Conservation (phyloP, 2,329 filamentous ascomycete genomes). For the Phaeophleospora eucalypticola region DNA sequence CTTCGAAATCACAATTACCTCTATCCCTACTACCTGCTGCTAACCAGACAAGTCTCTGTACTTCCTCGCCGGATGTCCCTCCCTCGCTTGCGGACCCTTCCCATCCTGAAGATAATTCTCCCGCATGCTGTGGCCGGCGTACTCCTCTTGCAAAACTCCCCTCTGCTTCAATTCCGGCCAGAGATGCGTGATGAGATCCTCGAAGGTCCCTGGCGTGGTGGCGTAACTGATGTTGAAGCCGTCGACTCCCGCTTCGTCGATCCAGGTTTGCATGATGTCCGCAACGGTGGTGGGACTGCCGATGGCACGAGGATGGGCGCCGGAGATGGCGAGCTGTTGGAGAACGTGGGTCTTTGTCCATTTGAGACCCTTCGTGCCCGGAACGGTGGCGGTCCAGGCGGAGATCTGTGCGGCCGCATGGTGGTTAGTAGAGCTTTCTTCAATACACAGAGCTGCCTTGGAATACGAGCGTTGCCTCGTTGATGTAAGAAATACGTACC, state of each 20-base stretch:
- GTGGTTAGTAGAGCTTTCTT: neutral
- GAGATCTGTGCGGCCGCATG: conserved; percentile 5
- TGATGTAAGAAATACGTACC: conserved; percentile 3
- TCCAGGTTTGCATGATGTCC: conserved; percentile 45
- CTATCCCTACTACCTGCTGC: too few species aligned
- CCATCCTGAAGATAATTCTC: conserved; percentile 30
- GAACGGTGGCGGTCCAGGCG: conserved; percentile 42
- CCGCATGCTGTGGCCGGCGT: conserved; percentile 25
- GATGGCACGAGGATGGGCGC: conserved; percentile 36
- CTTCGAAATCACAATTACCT: too few species aligned
- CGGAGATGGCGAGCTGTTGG: conserved; percentile 42
- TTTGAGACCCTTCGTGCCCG: conserved; percentile 38
- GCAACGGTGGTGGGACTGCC: conserved; percentile 43
- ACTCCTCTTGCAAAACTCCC: conserved; percentile 33
- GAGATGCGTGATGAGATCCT: conserved; percentile 36
- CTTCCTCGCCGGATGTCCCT: conserved; percentile 25
- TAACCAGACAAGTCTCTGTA: conserved; percentile 10
- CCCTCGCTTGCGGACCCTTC: conserved; percentile 21
- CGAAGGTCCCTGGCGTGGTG: conserved; percentile 41
- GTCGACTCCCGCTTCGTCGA: conserved; percentile 42
- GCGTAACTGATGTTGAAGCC: conserved; percentile 44
- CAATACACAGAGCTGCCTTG: neutral
- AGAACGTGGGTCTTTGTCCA: conserved; percentile 47
- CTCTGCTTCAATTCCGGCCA: conserved; percentile 36
- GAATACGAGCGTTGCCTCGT: too few species aligned